A percentile compares a stretch with the other conserved stretches of the same genome.
Conservation (phyloP, 352 stramenopile genomes). For the Pythium volutum region DNA sequence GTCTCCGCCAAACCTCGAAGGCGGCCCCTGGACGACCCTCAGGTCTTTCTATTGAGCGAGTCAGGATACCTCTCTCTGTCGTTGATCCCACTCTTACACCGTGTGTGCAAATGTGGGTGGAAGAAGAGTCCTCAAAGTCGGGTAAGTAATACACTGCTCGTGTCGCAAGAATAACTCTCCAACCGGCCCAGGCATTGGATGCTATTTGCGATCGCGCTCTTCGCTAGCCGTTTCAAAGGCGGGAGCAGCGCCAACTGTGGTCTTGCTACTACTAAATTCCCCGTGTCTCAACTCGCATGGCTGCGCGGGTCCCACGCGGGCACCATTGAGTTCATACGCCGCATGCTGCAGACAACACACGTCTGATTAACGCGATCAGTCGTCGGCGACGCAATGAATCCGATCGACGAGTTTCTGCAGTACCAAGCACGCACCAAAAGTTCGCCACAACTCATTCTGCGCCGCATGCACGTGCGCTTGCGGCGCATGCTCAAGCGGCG, state of each 20-base stretch:
- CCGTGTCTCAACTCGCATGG: not conserved
- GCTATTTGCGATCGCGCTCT: not conserved
- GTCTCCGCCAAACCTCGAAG: too few relatives aligned
- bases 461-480: constrained; percentile 14
- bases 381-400: constrained; percentile 16
- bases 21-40: too few relatives aligned
- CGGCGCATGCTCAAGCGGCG: constrained; percentile 49
- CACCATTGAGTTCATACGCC: not conserved
- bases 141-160: too few relatives aligned
- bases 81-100: too few relatives aligned
- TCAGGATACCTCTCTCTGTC: too few relatives aligned
- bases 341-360: not conserved
- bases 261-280: too few relatives aligned
- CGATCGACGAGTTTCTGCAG: constrained; percentile 24
- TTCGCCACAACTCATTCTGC: constrained; percentile 3
- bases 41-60: too few relatives aligned
- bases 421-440: constrained; percentile 13
- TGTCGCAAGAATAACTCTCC: not conserved
- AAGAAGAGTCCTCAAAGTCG: not conserved
- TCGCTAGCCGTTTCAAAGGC: not conserved
- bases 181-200: not conserved
- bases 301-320: not conserved
- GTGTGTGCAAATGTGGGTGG: too few relatives aligned
- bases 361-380: not conserved
- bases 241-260: not conserved